phyloP scores from a whole-genome alignment of 768 basidiomycete genomes.

The Infundibulicybe gibba region DNA sequence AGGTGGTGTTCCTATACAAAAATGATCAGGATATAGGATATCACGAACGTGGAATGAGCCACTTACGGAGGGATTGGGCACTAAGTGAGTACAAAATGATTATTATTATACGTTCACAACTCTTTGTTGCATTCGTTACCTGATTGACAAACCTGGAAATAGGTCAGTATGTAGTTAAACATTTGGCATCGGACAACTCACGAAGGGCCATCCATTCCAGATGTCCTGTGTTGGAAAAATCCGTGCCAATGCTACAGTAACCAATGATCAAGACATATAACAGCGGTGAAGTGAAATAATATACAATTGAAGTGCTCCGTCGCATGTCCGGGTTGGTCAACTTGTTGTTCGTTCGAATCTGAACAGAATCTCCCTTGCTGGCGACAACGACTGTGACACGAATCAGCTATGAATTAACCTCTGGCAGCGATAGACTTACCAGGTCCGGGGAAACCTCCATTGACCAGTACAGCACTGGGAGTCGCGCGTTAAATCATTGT shows the following conservation, averaged over 20 bases:
- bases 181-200: constrained; percentile 17
- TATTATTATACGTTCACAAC: neutral
- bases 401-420: no score
- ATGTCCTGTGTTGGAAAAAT: constrained; percentile 25
- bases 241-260: constrained; percentile 25
- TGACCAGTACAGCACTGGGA: constrained; percentile 19
- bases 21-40: no score
- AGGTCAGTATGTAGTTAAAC: no score
- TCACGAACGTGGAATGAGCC: no score
- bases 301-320: constrained; percentile 24
- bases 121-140: no score
- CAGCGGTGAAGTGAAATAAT: neutral
- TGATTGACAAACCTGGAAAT: no score
- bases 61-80: constrained; percentile 35
- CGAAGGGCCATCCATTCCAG: constrained; percentile 29
- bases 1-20: no score
- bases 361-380: constrained; percentile 22
- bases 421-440: no score
- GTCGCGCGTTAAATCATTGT: neutral
- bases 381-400: constrained; percentile 7
- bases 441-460: constrained; percentile 25
- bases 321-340: constrained; percentile 23
- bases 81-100: constrained; percentile 22
- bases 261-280: neutral
- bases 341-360: constrained; percentile 23